A percentile compares a stretch with the other conserved stretches of the same genome.
Conservation (phyloP, 139 green algal genomes). For the Coelastrella sp. region DNA sequence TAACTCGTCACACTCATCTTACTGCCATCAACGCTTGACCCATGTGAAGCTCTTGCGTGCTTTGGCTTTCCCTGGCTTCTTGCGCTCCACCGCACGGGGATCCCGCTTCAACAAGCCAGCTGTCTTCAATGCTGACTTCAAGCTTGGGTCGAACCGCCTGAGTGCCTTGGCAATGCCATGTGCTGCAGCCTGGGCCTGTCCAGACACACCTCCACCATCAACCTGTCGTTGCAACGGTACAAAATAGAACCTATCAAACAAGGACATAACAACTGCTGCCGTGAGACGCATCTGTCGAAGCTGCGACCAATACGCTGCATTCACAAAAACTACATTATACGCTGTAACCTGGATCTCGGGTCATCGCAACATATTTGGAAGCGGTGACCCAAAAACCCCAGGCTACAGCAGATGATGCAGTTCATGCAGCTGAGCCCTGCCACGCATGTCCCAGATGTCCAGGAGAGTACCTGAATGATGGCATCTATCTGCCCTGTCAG, state of each 20-base stretch:
- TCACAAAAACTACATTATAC: too few relatives aligned
- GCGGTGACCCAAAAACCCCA: too few relatives aligned
- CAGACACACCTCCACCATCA: slow-evolving; percentile 58
- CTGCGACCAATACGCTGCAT: too few relatives aligned
- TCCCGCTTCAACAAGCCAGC: slow-evolving; percentile 83
- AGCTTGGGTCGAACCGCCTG: slow-evolving; percentile 77
- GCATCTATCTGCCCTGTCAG: slow-evolving; percentile 80
- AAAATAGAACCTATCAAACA: not conserved
- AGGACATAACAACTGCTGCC: too few relatives aligned
- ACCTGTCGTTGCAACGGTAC: slow-evolving; percentile 52
- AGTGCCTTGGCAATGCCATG: slow-evolving; percentile 88
- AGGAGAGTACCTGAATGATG: slow-evolving; percentile 59
- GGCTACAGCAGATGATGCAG: too few relatives aligned
- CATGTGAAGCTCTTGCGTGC: slow-evolving; percentile 89
- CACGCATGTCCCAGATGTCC: too few relatives aligned
- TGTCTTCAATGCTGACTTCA: slow-evolving; percentile 65
- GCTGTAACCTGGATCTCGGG: too few relatives aligned
- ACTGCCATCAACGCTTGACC: slow-evolving; percentile 90
- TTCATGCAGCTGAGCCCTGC: too few relatives aligned
- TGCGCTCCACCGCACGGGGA: slow-evolving; percentile 91
- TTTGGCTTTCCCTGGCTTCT: slow-evolving; percentile 93
- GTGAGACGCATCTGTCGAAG: too few relatives aligned
- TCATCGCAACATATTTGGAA: too few relatives aligned
- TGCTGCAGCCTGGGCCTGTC: slow-evolving; percentile 84
- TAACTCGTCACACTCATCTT: too few relatives aligned